phyloP scores from a whole-genome alignment of 129 eudicot species.

The Tagetes erecta region DNA sequence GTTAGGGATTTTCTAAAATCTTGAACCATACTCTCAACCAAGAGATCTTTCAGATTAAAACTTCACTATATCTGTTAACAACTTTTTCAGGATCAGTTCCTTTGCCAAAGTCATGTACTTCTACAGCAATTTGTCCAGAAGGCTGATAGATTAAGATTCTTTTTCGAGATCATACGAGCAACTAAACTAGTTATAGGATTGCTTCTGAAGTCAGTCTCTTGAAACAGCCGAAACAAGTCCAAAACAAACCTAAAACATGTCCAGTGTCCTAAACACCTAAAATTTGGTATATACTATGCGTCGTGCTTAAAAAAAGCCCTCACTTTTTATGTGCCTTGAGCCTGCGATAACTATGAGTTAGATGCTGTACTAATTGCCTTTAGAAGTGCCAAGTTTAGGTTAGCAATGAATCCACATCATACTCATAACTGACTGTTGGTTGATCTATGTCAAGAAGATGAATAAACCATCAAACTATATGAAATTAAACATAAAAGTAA shows the following conservation, averaged over 20 bases:
- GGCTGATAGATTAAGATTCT: background rate
- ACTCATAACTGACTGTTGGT: background rate
- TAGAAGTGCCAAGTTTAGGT: background rate
- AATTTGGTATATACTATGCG: too few relatives aligned
- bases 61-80: background rate
- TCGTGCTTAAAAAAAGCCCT: too few relatives aligned
- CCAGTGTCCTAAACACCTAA: too few relatives aligned
- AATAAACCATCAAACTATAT: constrained; percentile 5
- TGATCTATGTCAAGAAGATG: constrained; percentile 9
- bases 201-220: background rate
- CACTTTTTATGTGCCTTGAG: too few relatives aligned
- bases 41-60: background rate
- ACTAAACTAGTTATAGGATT: too few relatives aligned
- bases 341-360: background rate
- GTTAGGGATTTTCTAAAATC: background rate
- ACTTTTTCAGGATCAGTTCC: background rate
- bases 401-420: background rate
- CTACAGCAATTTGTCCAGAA: background rate
- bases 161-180: background rate
- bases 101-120: background rate
- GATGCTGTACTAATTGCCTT: background rate
- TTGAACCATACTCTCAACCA: background rate
- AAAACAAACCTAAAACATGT: too few relatives aligned
- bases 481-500: background rate
- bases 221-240: too few relatives aligned